Base-by-base conservation (phyloP, 2,329 filamentous ascomycete genomes). In the Scytalidium lignicola region DNA sequence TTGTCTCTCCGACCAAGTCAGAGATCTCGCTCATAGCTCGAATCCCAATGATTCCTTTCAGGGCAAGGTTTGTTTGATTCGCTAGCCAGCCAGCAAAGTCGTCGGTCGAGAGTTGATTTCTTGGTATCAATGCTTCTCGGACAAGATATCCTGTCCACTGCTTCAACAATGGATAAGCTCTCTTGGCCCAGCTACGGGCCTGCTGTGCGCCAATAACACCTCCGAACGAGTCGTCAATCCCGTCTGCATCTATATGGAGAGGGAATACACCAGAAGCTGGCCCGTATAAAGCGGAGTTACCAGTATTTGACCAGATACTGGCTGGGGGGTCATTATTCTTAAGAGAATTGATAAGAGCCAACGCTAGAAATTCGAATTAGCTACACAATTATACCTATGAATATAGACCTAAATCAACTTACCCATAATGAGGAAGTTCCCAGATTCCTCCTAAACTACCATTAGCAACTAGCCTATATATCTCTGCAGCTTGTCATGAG, bases 1-100 rank as follows among this genome's bases (percentile, higher is more conserved):
- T 68, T 0, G 68, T 62, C 18, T 82, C 70, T 41, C 76, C 82
- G 40, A 80, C 70, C 6, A 85, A 65, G 29, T 74, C 72, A 1
- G 85, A 74, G 13, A 88, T 69, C 57, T 84, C 79, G 56, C 81
- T 81, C 83, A 90, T 90, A 20, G 87, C 87, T 62, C 83, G 82
- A 65, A 92, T 86, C 19, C 86, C 87, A 44, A 91, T 75, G 53
- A 90, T 89, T 18, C 86, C 87, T 62, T 91, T 91, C 45, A 91
- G 70, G 0, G 87, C 87, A 18, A 86, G 71, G 53, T 87, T 88
- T 2, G 83, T 86, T 62, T 86, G 82, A 28, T 86, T 75, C 21
- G 82, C 78, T 22, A 87, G 70, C 75, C 81, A 83, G 44, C 83
- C 83, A 18, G 83, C 83, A 61, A 86, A 86, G 62, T 87, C 83